phyloP scores from a whole-genome alignment of 495 filamentous ascomycete species.

The Xylaria curta region DNA sequence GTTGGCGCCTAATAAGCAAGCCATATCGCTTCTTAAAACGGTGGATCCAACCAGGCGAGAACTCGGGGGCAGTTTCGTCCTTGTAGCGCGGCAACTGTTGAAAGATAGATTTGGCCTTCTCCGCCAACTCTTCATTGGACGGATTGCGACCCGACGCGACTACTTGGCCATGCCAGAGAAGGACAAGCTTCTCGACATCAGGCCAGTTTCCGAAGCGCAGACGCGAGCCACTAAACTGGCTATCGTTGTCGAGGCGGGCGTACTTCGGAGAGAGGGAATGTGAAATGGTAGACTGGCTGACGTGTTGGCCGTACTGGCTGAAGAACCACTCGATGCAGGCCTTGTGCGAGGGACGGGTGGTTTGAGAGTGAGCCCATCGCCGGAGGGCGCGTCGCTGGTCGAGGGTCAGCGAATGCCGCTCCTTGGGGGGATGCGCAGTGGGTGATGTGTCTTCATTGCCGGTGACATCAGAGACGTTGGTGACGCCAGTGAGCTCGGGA shows the following conservation, averaged over 20 bases:
- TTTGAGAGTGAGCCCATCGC: constrained; percentile 57
- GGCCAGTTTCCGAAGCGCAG: constrained; percentile 62
- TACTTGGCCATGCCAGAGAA: constrained; percentile 57
- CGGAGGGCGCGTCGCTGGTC: constrained; percentile 60
- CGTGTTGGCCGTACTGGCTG: constrained; percentile 56
- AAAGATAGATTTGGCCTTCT: constrained; percentile 59
- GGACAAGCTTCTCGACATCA: constrained; percentile 60
- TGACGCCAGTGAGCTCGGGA: constrained; percentile 24
- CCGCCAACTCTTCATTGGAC: constrained; percentile 59
- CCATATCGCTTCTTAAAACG: constrained; percentile 62
- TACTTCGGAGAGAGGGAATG: constrained; percentile 61
- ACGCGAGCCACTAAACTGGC: constrained; percentile 57
- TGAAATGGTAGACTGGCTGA: constrained; percentile 60
- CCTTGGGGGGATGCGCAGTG: constrained; percentile 38
- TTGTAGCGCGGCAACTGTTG: constrained; percentile 56
- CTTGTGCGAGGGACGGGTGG: constrained; percentile 56
- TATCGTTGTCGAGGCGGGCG: constrained; percentile 58
- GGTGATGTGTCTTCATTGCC: constrained; percentile 17
- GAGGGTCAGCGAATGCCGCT: constrained; percentile 59
- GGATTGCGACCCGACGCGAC: constrained; percentile 53
- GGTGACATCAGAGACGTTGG: constrained; percentile 17
- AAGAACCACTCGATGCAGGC: constrained; percentile 62
- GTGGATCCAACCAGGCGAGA: constrained; percentile 62
- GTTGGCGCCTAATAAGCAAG: constrained; percentile 55
- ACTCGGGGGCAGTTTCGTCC: constrained; percentile 55